Base-by-base conservation (phyloP, 495 filamentous ascomycete genomes). In the Penicillium manginii region DNA sequence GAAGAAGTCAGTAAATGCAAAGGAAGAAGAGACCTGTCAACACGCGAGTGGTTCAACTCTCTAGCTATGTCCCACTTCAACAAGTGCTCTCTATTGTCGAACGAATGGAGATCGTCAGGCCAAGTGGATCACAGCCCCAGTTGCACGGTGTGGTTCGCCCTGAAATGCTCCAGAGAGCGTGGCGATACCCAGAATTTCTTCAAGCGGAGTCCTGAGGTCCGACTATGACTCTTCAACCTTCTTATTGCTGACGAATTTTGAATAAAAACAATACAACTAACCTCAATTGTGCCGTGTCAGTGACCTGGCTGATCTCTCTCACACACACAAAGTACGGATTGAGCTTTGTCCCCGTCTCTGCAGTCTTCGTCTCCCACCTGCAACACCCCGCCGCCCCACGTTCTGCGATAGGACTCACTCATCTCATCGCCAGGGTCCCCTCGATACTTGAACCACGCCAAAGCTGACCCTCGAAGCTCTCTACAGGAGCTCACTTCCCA, bases 301-400 rank as follows among this genome's bases (percentile, higher is more conserved):
- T 29, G 26, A 8, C 26, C 26, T 29, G 26, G 9, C 26, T 29
- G 26, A 29, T 29, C 26, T 4, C 9, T 8, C 26, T 7, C 26
- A 29, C 26, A 29, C 26, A 29, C 18, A 22, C 19, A 43, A 43
- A 17, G n/a, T 45, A 17, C 40, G 35, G 4, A 4, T n/a, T 14
- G 14, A 3, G 11, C 35, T n/a, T 14, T 14, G 35, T 37, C 15
- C 26, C 26, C 35, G 35, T 37, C 11, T 43, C 32, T 29, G 31
- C 50, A 15, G 32, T 11, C 17, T 35, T 33, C 32, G 11, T 17
- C 23, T 42, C 31, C 19, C 9, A 31, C 31, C 35, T 37, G 33
- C 32, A n/a, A 2, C 10, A 19, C 59, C 55, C 61, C 61, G 42
- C 61, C 54, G 52, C 66, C 64, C 67, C 67, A 57, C 64, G 57